phyloP scores from a whole-genome alignment of 441 rosid genomes.

The Gossypium trilobum region DNA sequence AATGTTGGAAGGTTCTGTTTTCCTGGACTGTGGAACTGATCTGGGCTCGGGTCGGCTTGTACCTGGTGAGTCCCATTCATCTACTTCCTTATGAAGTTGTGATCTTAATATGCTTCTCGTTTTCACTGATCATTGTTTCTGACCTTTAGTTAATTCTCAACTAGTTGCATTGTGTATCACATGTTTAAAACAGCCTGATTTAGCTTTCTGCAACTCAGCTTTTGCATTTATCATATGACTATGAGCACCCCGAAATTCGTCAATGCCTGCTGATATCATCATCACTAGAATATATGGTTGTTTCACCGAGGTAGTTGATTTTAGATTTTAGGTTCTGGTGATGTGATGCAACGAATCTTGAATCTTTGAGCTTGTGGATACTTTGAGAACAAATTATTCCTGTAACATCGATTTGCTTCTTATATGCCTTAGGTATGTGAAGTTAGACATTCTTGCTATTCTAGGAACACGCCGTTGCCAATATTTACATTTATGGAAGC shows the following conservation, averaged over 20 bases:
- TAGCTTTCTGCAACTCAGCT: neutral
- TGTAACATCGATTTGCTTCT: neutral
- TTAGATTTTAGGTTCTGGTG: neutral
- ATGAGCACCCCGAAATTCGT: neutral
- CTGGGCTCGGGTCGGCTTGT: slow-evolving; percentile 80
- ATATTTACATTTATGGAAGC: neutral
- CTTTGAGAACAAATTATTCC: slow-evolving; percentile 6
- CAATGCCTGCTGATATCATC: neutral
- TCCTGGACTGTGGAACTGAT: slow-evolving; percentile 89
- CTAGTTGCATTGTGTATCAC: slow-evolving; percentile 3
- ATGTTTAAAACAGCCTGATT: neutral
- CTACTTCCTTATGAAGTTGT: slow-evolving; percentile 10
- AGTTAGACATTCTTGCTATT: neutral
- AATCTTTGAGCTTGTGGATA: neutral
- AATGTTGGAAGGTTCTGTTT: slow-evolving; percentile 64
- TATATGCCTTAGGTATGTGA: neutral
- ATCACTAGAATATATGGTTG: neutral
- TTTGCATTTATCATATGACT: neutral
- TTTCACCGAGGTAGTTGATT: neutral
- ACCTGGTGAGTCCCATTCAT: slow-evolving; percentile 53
- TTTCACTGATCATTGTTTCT: neutral
- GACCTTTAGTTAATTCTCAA: neutral
- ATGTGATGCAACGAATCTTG: neutral
- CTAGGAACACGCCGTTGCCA: neutral
- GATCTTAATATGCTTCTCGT: neutral